Conservation (phyloP, 2,329 filamentous ascomycete genomes). For the Achaetomium macrosporum region DNA sequence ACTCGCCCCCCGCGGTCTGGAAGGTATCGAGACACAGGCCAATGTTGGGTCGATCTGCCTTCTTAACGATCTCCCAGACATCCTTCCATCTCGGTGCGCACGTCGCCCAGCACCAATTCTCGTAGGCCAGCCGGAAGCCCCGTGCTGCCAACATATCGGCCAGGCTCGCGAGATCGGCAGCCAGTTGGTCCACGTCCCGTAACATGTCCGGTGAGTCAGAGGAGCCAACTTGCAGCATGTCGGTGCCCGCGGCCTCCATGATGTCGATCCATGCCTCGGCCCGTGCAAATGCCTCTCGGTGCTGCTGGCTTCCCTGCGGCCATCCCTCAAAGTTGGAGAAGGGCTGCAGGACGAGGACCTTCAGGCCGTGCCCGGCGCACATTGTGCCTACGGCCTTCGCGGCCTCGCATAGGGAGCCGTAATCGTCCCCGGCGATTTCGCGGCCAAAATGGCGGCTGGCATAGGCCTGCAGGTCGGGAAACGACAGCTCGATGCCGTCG, state of each 20-base stretch:
- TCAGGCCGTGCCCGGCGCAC: conserved; percentile 48
- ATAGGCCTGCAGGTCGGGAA: conserved; percentile 64
- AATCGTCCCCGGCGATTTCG: conserved; percentile 52
- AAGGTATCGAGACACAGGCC: conserved; percentile 75
- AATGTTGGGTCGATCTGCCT: conserved; percentile 58
- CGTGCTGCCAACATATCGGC: conserved; percentile 55
- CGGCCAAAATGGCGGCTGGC: conserved; percentile 44
- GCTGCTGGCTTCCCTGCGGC: conserved; percentile 50
- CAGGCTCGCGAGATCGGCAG: conserved; percentile 57
- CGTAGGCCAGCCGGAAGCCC: conserved; percentile 61
- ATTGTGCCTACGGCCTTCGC: conserved; percentile 49
- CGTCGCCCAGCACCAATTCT: conserved; percentile 80
- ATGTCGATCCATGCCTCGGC: conserved; percentile 63
- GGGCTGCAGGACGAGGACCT: conserved; percentile 67
- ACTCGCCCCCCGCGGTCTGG: conserved; percentile 67
- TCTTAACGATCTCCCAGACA: conserved; percentile 62
- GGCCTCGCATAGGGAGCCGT: conserved; percentile 49
- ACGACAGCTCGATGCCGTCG: conserved; percentile 64
- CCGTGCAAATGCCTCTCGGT: conserved; percentile 56
- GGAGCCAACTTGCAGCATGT: conserved; percentile 63
- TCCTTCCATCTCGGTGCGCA: conserved; percentile 62
- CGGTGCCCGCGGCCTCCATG: conserved; percentile 63
- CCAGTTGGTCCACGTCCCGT: conserved; percentile 43
- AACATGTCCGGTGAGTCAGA: conserved; percentile 58
- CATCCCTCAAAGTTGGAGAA: conserved; percentile 76